These are phyloP conservation scores for Candida cerambycidarum DNA, from an alignment of 805 yeast genomes.

Conservation along the genomic window DNA sequence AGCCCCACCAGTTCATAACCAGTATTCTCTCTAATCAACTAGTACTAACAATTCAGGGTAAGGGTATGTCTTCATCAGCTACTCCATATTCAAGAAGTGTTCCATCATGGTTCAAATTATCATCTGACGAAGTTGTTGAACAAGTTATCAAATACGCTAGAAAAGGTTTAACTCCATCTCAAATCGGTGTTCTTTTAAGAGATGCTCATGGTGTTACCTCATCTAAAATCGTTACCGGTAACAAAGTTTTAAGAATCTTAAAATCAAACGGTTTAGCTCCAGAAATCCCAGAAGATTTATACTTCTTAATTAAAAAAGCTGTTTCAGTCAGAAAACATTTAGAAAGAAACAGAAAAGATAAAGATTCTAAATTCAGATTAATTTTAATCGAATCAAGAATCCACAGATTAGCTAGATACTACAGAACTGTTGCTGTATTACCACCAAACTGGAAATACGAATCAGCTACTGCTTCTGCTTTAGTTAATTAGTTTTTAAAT, in stretches of 20 bases:
- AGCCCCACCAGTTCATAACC: constrained; percentile 1
- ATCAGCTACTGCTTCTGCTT: constrained; percentile 99
- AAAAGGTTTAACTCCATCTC: constrained; percentile 99
- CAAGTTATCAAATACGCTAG: constrained; percentile 99
- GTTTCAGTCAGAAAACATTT: constrained; percentile 99
- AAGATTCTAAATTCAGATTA: constrained; percentile 99
- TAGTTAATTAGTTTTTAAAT: constrained; percentile 74
- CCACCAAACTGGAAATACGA: constrained; percentile 99
- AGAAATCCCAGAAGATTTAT: constrained; percentile 99
- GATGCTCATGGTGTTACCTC: constrained; percentile 99
- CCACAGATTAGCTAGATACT: constrained; percentile 99
- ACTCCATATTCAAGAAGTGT: constrained; percentile 98
- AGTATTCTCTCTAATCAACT: background rate
- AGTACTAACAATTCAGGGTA: constrained; percentile 61
- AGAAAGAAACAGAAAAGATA: constrained; percentile 99
- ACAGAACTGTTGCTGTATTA: constrained; percentile 98
- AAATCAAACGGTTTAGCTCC: constrained; percentile 99
- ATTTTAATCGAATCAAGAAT: constrained; percentile 99
- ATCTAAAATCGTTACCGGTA: constrained; percentile 95
- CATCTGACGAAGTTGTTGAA: constrained; percentile 94
- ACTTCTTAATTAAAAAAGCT: constrained; percentile 99
- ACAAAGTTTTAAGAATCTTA: constrained; percentile 98
- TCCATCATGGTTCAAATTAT: constrained; percentile 99
- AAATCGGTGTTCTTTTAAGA: constrained; percentile 98
- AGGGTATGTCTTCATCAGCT: constrained; percentile 99